These are phyloP conservation scores for Chrysanthemum makinoi DNA, from an alignment of 129 eudicot genomes.

Conservation along the genomic window DNA sequence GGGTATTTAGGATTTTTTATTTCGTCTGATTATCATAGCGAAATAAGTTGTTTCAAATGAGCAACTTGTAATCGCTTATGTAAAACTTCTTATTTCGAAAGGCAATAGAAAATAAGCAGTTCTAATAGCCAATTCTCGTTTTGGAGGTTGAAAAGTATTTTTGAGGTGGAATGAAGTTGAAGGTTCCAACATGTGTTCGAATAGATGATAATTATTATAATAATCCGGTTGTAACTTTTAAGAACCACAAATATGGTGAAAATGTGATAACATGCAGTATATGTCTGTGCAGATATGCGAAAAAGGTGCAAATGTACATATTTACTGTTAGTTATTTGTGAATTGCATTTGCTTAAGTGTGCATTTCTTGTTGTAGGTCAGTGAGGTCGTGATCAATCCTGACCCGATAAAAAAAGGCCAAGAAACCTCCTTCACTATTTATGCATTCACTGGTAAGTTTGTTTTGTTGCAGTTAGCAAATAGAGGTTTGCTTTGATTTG, in stretches of 20 bases:
- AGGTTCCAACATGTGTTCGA: no score
- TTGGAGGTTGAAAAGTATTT: no score
- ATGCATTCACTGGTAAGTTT: slow-evolving; percentile 56
- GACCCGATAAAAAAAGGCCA: slow-evolving; percentile 51
- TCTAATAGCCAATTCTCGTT: no score
- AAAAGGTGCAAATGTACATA: neutral
- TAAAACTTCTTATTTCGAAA: no score
- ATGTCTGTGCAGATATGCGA: neutral
- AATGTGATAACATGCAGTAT: neutral
- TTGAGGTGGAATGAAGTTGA: no score
- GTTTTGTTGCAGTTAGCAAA: neutral
- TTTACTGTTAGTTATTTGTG: neutral
- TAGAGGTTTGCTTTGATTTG: neutral
- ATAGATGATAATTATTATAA: no score
- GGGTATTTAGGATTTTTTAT: no score
- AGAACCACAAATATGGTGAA: neutral
- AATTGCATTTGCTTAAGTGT: neutral
- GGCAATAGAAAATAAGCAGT: no score
- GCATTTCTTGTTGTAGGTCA: slow-evolving; percentile 24
- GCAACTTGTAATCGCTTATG: no score
- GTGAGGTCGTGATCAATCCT: slow-evolving; percentile 49
- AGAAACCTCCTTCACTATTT: slow-evolving; percentile 52
- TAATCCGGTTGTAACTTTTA: no score
- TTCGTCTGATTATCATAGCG: neutral
- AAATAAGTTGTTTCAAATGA: neutral